Evolutionary conservation across 2,329 filamentous ascomycete species (phyloP), one percentile per base, ranked within the genome.

Genomic region (Kalmusia sp.): DNA sequence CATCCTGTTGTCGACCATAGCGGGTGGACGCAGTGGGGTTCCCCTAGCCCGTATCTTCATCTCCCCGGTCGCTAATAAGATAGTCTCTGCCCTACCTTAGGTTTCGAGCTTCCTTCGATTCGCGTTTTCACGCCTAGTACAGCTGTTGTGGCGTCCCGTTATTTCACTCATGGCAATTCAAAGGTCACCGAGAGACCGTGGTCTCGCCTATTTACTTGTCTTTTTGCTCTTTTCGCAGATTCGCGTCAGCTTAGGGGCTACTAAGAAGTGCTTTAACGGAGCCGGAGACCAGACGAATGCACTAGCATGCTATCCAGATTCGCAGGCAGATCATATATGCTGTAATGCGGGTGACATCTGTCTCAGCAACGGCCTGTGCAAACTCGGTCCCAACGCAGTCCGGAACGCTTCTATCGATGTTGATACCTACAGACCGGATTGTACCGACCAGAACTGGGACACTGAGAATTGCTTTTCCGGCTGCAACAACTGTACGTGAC

Each of bases 321-420:
- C 47, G 15, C 27, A 37, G 21, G 33, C 35, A 24, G 52, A 55
- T 14, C 30, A 39, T 4, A 47, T 35, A 37, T 55, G 52, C 24
- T 54, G 52, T 25, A 28, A 33, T 1, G 34, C 38, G 9, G 43
- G 52, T 4, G 30, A 48, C 27, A 49, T 55, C 14, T 55, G 52
- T 27, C 37, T 55, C 17, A 55, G 52, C 25, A 55, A 55, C 19
- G 38, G 43, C 7, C 43, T 55, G 9, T 55, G 52, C 33, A 37
- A 28, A 34, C 35, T 35, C 22, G 41, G 47, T 3, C 47, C 52
- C n/a, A 43, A 49, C 8, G 28, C 46, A 30, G 30, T 21, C 9
- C 37, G 46, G 15, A 40, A 47, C 12, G 41, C 33, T 8, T 40
- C 37, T 5, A 40, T 40, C 11, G 24, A 41, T 21, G 39, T 40